These are phyloP conservation scores for Helichrysum umbraculigerum DNA, from an alignment of 129 eudicot genomes.

Conservation along the genomic window DNA sequence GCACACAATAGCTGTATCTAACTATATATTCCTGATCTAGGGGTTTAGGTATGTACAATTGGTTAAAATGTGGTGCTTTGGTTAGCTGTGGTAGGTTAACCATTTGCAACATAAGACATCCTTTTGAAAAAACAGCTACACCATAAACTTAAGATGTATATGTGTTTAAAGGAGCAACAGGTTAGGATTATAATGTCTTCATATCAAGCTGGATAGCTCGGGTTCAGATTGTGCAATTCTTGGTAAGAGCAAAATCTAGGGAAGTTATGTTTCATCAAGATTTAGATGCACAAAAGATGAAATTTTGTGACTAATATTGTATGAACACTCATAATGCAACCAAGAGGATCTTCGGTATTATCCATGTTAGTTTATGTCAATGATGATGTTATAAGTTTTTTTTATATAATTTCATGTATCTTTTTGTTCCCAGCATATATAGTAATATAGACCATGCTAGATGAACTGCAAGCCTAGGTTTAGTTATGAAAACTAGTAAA, in stretches of 20 bases:
- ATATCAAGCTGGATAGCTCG: neutral
- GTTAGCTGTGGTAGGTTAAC: neutral
- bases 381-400: no score
- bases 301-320: neutral
- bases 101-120: neutral
- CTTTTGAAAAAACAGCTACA: neutral
- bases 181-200: neutral
- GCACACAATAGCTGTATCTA: neutral
- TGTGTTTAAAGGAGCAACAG: neutral
- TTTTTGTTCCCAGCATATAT: no score
- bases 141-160: neutral
- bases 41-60: constrained; percentile 1
- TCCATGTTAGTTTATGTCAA: no score
- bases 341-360: neutral
- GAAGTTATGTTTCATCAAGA: neutral
- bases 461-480: neutral
- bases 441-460: neutral
- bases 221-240: neutral
- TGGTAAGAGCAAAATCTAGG: neutral
- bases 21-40: constrained; percentile 5
- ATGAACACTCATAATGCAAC: neutral
- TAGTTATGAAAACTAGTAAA: neutral
- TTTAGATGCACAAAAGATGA: neutral
- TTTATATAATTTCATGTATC: no score
- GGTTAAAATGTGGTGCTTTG: neutral